These are phyloP conservation scores for Tubosaeta sp. DNA, from an alignment of 768 basidiomycete species.

Conservation along the genomic window DNA sequence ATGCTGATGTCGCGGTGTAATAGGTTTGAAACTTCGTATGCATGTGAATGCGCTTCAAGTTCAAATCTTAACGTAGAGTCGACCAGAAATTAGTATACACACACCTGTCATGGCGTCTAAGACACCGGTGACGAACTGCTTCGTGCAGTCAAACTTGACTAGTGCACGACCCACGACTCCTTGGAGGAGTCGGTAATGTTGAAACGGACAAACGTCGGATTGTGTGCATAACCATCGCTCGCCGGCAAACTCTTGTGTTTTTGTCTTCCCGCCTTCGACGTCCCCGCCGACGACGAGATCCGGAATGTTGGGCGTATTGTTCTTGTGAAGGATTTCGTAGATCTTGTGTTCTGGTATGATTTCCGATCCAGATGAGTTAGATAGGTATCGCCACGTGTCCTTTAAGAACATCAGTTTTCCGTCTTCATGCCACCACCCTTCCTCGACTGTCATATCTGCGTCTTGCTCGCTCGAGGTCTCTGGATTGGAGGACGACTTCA, in stretches of 20 bases:
- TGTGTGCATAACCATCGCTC: not conserved
- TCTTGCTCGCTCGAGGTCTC: not conserved
- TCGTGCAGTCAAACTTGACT: not conserved
- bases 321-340: not conserved
- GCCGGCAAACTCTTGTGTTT: not conserved
- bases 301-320: constrained; percentile 2
- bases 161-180: not conserved
- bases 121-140: not conserved
- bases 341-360: constrained; percentile 1
- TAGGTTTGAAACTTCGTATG: too few species aligned
- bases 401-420: not conserved
- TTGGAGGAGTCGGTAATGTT: too few species aligned
- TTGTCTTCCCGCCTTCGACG: not conserved
- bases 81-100: not conserved
- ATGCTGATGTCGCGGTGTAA: too few species aligned
- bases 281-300: not conserved
- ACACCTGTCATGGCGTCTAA: not conserved
- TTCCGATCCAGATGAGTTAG: not conserved
- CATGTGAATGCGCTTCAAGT: constrained; percentile 19
- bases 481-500: too few species aligned
- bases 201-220: not conserved
- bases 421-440: not conserved
- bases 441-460: not conserved
- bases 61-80: not conserved
- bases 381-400: constrained; percentile 2